A percentile compares a stretch with the other conserved stretches of the same genome.
Conservation (phyloP, 2,329 filamentous ascomycete species). For the Rhinocladiella similis region DNA sequence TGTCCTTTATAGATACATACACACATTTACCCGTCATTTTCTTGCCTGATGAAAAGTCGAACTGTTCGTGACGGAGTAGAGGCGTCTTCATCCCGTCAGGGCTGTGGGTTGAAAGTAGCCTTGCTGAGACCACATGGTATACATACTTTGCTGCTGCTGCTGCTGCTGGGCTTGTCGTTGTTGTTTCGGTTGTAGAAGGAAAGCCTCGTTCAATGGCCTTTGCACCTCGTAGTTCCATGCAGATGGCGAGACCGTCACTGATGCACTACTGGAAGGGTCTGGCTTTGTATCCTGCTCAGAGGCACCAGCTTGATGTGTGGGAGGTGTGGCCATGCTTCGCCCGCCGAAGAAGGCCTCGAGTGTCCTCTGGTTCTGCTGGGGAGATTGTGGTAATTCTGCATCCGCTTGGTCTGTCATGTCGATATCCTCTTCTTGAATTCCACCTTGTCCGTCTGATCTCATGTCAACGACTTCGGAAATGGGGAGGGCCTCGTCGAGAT, state of each 20-base stretch:
- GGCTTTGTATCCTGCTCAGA: no score
- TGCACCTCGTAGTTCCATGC: no score
- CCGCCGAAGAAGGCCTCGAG: conserved; percentile 23
- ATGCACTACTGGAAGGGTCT: no score
- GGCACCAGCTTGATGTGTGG: not conserved
- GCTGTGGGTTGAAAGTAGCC: not conserved
- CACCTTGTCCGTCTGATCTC: not conserved
- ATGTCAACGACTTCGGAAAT: conserved; percentile 11
- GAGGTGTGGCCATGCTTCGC: not conserved
- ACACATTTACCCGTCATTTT: no score
- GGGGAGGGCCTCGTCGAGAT: conserved; percentile 22
- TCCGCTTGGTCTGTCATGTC: conserved; percentile 14
- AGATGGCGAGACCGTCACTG: no score
- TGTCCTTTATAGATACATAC: no score
- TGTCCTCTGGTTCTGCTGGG: conserved; percentile 17
- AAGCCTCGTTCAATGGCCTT: no score
- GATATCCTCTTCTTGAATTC: not conserved
- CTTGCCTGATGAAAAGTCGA: no score
- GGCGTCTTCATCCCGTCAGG: no score
- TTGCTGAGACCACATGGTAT: not conserved
- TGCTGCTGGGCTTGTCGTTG: not conserved
- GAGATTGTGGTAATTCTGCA: conserved; percentile 4
- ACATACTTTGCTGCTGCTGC: not conserved
- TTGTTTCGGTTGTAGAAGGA: no score
- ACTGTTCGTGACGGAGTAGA: not conserved